Evolutionary conservation across 345 rosid genomes (phyloP).

Genomic region (Citrus maxima): DNA sequence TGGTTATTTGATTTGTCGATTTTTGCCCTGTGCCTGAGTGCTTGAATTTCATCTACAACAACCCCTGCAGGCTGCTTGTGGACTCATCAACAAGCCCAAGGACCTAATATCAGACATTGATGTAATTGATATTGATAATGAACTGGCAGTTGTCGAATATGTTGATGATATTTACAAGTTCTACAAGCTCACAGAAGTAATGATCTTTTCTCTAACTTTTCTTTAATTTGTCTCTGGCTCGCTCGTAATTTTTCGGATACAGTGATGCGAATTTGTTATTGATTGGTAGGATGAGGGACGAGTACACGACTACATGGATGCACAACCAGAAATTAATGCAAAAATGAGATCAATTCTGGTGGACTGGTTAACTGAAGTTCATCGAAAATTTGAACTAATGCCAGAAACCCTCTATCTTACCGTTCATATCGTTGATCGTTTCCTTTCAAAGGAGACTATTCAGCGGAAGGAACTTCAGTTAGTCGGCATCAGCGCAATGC

Average conservation of each 20-base stretch:
- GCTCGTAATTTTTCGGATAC: background rate
- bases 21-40: background rate
- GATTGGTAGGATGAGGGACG: conserved; percentile 49
- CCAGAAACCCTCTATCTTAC: conserved; percentile 86
- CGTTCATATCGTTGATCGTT: conserved; percentile 73
- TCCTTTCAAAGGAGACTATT: conserved; percentile 58
- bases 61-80: conserved; percentile 49
- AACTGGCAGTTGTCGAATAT: conserved; percentile 79
- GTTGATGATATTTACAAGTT: conserved; percentile 83
- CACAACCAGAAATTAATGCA: conserved; percentile 67
- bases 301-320: conserved; percentile 60
- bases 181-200: conserved; percentile 68
- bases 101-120: conserved; percentile 49
- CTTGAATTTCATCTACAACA: background rate
- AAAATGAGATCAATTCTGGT: conserved; percentile 85
- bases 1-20: background rate
- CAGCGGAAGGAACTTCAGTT: conserved; percentile 74
- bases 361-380: conserved; percentile 90
- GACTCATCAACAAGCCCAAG: conserved; percentile 37
- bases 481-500: conserved; percentile 79
- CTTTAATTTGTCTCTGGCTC: background rate
- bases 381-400: conserved; percentile 73
- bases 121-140: conserved; percentile 55
- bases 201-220: background rate
- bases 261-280: background rate